Base-by-base conservation (phyloP, 2,329 filamentous ascomycete species). In the Diaporthe aspalathi region DNA sequence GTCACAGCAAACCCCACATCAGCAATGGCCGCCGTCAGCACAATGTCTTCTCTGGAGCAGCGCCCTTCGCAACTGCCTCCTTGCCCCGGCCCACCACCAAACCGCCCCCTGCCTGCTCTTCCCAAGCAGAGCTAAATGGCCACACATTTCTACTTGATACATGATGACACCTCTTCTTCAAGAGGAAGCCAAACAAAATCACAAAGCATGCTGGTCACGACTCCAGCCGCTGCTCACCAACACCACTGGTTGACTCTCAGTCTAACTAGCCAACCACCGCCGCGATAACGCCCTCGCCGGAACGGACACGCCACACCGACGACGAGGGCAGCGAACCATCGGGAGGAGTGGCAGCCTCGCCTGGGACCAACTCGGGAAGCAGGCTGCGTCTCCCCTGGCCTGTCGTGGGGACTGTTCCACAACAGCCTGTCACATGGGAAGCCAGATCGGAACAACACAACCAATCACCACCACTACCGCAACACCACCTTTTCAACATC, bases 31-130 rank as follows among this genome's bases (percentile, higher is more conserved):
- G 69, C 69, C 68, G 56, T 57, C 71, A 73, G 52, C 71, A 73
- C 67, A 53, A 73, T 69, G 71, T 60, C 71, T 35, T 73, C 71
- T 17, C 71, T 73, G 56, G 71, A 73, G 71, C 88, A 90, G 81
- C 87, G 89, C 79, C 89, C 89, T 74, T 90, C 89, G 76, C 88
- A 91, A 78, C 88, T 91, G 75, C 89, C 89, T 83, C 89, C 89
- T 76, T 91, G 89, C 87, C 89, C 89, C 68, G 89, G 89, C 76
- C 89, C 89, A 73, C 89, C 89, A 77, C 89, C 89, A 74, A 89
- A 86, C 81, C 85, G 89, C 69, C 89, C 89, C 81, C 87, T 91
- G 68, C 89, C 89, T 80, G 87, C 89, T 81, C 87, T 91, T 74
- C 89, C 89, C 79, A 91, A 90, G 83, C 84, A 86, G 78, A 84